A percentile compares a stretch with the other conserved stretches of the same genome.
These are phyloP conservation scores for Hippophae tibetana DNA, from an alignment of 306 rosid species.

Conservation along the genomic window DNA sequence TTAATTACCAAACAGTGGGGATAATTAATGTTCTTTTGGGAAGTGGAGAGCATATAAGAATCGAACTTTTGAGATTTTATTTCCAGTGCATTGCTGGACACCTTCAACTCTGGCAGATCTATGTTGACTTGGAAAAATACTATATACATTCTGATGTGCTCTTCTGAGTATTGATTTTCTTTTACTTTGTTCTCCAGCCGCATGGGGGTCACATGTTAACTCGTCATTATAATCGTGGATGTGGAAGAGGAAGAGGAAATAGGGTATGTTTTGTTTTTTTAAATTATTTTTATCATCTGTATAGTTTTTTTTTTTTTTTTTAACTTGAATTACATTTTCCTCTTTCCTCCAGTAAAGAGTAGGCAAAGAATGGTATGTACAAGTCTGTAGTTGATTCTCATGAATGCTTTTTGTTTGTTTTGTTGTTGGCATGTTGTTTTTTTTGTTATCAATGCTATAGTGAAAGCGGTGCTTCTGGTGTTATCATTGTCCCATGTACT, in stretches of 20 bases:
- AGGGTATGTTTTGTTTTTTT: not conserved
- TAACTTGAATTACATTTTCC: too few species aligned
- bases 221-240: constrained; percentile 24
- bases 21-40: not conserved
- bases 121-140: not conserved
- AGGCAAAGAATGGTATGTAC: too few species aligned
- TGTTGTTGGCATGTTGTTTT: too few species aligned
- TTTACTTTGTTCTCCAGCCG: constrained; percentile 11
- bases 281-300: too few species aligned
- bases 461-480: too few species aligned
- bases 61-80: not conserved
- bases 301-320: too few species aligned
- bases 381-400: too few species aligned
- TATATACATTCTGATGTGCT: not conserved
- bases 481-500: too few species aligned
- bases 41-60: not conserved
- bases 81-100: not conserved
- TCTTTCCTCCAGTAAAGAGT: too few species aligned
- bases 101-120: not conserved
- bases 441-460: too few species aligned
- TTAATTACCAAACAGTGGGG: too few species aligned
- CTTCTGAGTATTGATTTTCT: constrained; percentile 1
- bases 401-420: too few species aligned
- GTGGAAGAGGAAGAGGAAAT: constrained; percentile 20
- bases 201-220: constrained; percentile 3